These are phyloP conservation scores for Amaranthus palmeri DNA, from an alignment of 148 eudicot genomes.

Conservation along the genomic window DNA sequence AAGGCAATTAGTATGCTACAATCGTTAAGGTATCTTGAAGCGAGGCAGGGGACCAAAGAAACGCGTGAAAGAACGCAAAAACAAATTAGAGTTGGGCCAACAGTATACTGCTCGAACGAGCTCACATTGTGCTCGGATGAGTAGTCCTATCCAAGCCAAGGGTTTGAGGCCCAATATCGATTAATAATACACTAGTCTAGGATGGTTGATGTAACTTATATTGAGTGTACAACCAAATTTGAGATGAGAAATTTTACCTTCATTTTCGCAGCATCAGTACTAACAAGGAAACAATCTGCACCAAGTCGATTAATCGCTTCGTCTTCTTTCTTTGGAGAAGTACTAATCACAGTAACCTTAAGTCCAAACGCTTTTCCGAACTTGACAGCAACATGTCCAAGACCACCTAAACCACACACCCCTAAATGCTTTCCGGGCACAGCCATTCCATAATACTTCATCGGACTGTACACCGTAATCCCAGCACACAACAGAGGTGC, in stretches of 20 bases:
- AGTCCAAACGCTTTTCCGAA: conserved; percentile 69
- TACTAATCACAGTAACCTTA: conserved; percentile 64
- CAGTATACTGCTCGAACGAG: too few relatives aligned
- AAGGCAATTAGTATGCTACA: too few relatives aligned
- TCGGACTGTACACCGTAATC: conserved; percentile 64
- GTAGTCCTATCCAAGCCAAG: too few relatives aligned
- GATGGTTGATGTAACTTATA: not conserved
- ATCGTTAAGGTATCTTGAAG: too few relatives aligned
- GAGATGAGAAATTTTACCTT: conserved; percentile 29
- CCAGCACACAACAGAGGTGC: conserved; percentile 73
- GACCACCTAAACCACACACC: conserved; percentile 75
- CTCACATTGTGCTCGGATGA: too few relatives aligned
- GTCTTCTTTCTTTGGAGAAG: conserved; percentile 45
- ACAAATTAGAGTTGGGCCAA: too few relatives aligned
- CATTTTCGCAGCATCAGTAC: conserved; percentile 48
- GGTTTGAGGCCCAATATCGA: too few relatives aligned
- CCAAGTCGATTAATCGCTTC: conserved; percentile 59
- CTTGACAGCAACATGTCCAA: conserved; percentile 75
- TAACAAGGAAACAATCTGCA: conserved; percentile 58
- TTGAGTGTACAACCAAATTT: not conserved
- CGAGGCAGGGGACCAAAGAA: too few relatives aligned
- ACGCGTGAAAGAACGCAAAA: too few relatives aligned
- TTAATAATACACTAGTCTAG: too few relatives aligned
- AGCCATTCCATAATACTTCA: conserved; percentile 65
- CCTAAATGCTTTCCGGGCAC: conserved; percentile 65